These are phyloP conservation scores for Leccinum arenicola DNA, from an alignment of 768 basidiomycete species.

Conservation along the genomic window DNA sequence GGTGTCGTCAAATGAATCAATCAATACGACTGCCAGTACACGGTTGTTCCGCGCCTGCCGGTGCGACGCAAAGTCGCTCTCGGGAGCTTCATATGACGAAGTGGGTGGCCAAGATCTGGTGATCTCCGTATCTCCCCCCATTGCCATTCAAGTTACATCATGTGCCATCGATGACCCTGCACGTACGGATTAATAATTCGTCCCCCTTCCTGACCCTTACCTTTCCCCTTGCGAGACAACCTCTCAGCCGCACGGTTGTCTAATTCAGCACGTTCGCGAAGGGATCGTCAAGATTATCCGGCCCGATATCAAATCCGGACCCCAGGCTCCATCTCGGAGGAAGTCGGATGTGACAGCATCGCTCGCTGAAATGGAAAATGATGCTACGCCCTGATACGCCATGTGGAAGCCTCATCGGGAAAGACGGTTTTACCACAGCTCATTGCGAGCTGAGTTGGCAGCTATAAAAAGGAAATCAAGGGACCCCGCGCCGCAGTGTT, in stretches of 20 bases:
- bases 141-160: slow-evolving; percentile 13
- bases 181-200: slow-evolving; percentile 24
- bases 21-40: slow-evolving; percentile 20
- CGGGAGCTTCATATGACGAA: slow-evolving; percentile 6
- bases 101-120: slow-evolving; percentile 15
- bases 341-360: slow-evolving; percentile 26
- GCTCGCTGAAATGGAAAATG: slow-evolving; percentile 10
- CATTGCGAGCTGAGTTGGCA: slow-evolving; percentile 5
- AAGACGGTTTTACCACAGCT: slow-evolving; percentile 6
- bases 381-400: slow-evolving; percentile 24
- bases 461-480: slow-evolving; percentile 17
- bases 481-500: slow-evolving; percentile 4
- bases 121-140: slow-evolving; percentile 12
- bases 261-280: slow-evolving; percentile 25
- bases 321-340: slow-evolving; percentile 18
- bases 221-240: slow-evolving; percentile 12
- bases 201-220: not conserved
- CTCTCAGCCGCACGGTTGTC: slow-evolving; percentile 17
- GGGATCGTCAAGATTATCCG: slow-evolving; percentile 32
- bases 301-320: slow-evolving; percentile 19
- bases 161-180: slow-evolving; percentile 23
- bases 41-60: slow-evolving; percentile 23
- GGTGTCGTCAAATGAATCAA: slow-evolving; percentile 18
- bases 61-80: slow-evolving; percentile 17
- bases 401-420: slow-evolving; percentile 13